Conservation (phyloP, 2,329 filamentous ascomycete genomes). For the Alternaria ethzedia region DNA sequence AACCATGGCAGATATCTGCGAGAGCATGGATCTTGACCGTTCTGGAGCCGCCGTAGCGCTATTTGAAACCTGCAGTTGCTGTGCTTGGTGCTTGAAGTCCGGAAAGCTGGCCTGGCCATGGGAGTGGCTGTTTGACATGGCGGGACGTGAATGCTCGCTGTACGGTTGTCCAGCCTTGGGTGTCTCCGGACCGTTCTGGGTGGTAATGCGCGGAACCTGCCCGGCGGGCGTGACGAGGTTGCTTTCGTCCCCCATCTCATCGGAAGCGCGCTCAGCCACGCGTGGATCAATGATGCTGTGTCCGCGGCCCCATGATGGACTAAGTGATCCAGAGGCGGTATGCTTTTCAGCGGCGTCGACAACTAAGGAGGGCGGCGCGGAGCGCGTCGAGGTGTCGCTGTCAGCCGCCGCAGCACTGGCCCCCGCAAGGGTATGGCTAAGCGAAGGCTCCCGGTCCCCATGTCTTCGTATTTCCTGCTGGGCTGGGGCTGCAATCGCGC, state of each 20-base stretch:
- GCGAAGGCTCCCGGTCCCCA: conserved; percentile 9
- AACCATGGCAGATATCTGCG: conserved; percentile 46
- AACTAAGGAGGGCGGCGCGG: conserved; percentile 34
- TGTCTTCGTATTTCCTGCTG: conserved; percentile 11
- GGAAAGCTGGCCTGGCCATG: conserved; percentile 10
- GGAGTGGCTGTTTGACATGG: conserved; percentile 21
- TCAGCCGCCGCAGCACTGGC: conserved; percentile 10
- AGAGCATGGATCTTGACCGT: conserved; percentile 44
- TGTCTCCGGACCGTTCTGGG: conserved; percentile 19
- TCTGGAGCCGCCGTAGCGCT: conserved; percentile 28
- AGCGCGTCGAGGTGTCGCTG: conserved; percentile 18
- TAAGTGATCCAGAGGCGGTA: conserved; percentile 37
- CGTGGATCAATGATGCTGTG: conserved; percentile 32
- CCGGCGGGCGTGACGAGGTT: conserved; percentile 37
- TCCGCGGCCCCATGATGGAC: conserved; percentile 42
- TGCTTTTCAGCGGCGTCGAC: conserved; percentile 42
- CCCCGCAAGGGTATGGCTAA: conserved; percentile 14
- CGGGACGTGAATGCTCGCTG: conserved; percentile 13
- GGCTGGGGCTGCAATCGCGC: not conserved
- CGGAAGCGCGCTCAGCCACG: conserved; percentile 30
- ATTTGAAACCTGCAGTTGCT: conserved; percentile 19
- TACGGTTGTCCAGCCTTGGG: conserved; percentile 23
- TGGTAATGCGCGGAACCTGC: conserved; percentile 26
- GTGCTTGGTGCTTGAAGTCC: conserved; percentile 14
- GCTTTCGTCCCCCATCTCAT: conserved; percentile 35